A percentile compares a stretch with the other conserved stretches of the same genome.
These are phyloP conservation scores for Yarrowia yakushimensis DNA, from an alignment of 805 yeast species.

Conservation along the genomic window DNA sequence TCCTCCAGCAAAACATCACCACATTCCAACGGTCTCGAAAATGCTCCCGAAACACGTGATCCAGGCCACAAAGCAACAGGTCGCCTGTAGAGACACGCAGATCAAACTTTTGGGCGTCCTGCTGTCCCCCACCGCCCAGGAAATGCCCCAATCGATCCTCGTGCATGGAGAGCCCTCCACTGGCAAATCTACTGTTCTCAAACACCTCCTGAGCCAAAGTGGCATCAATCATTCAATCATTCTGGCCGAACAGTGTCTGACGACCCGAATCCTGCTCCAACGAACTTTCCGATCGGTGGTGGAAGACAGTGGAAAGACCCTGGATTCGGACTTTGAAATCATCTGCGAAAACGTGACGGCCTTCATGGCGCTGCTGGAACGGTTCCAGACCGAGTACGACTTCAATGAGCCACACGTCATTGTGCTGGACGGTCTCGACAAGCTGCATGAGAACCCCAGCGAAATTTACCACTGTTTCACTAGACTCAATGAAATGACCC, in stretches of 20 bases:
- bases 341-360: conserved; percentile 44
- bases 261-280: conserved; percentile 48
- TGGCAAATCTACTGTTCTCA: conserved; percentile 46
- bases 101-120: conserved; percentile 27
- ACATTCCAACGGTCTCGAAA: background rate
- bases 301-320: conserved; percentile 40
- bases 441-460: conserved; percentile 43
- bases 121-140: conserved; percentile 26
- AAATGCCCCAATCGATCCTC: conserved; percentile 40
- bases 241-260: conserved; percentile 49
- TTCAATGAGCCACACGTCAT: conserved; percentile 45
- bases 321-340: conserved; percentile 32
- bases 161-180: conserved; percentile 50
- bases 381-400: conserved; percentile 37
- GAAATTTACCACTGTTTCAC: conserved; percentile 44
- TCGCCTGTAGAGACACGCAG: conserved; percentile 30
- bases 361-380: conserved; percentile 43
- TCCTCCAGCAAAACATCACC: background rate
- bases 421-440: conserved; percentile 51
- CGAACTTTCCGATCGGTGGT: conserved; percentile 43
- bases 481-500: conserved; percentile 43
- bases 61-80: background rate
- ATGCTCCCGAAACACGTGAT: conserved; percentile 11
- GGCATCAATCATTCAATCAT: conserved; percentile 40
- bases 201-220: conserved; percentile 36